Base-by-base conservation (phyloP, 2,329 filamentous ascomycete species). In the Chrysoporthe puriensis region DNA sequence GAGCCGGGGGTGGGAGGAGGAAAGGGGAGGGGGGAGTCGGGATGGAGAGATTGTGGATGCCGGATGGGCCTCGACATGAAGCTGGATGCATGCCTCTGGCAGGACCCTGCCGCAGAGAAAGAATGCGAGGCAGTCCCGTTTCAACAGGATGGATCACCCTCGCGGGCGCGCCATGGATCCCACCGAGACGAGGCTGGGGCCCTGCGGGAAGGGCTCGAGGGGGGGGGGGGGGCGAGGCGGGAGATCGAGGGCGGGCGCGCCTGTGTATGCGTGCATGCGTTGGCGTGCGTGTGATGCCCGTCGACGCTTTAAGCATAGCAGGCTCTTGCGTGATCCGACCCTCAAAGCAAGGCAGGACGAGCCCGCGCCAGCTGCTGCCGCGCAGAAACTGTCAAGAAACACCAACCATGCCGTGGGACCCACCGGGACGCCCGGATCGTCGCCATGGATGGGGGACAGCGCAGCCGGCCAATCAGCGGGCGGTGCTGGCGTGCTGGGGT, bases 271-370 rank as follows among this genome's bases (percentile, higher is more conserved):
- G 26, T 26, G 26, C 26, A 26, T 26, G 26, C 26, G 26, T 26
- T 26, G 26, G 26, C 26, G 26, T 26, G 26, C 26, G 60, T n/a
- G 36, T n/a, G 21, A 16, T 59, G 21, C 58, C 7, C 36, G 16
- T 59, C 8, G 63, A 64, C 52, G 59, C 62, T 63, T 67, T 43
- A 46, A 63, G 58, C 63, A 58, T 64, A 64, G 62, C 21, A 42
- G 26, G 32, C 44, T 67, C 66, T 67, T 67, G 66, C 66, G 66
- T 67, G 66, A 64, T 64, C 44, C 42, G 60, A 52, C 54, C 64
- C 21, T 40, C 32, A 26, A 26, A 26, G 26, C 58, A 62, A 16
- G 3, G 58, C 32, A 18, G n/a, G 34, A 16, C 21, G 54, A 54
- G 21, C 34, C 34, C 21, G 32, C n/a, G 26, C 34, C 14, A 32